Percentiles rank a stretch among this genome's conserved stretches.
phyloP scores from a whole-genome alignment of 305 asterid genomes.

The Fraxinus platypoda region DNA sequence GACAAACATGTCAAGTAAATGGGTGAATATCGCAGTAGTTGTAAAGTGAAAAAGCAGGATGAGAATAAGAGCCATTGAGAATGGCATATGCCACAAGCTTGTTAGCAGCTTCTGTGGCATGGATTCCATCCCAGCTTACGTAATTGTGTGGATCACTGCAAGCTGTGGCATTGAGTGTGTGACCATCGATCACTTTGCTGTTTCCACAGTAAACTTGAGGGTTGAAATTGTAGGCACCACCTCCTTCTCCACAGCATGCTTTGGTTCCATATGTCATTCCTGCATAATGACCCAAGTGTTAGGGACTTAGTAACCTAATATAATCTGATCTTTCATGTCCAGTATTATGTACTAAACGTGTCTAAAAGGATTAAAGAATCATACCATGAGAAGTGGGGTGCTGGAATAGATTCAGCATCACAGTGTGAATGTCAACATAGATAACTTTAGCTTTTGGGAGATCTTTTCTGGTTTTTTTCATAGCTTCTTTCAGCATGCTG shows the following conservation, averaged over 20 bases:
- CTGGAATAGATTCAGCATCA: slow-evolving; percentile 65
- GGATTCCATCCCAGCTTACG: slow-evolving; percentile 83
- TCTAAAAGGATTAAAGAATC: neutral
- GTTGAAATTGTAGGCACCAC: slow-evolving; percentile 60
- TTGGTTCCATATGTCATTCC: slow-evolving; percentile 65
- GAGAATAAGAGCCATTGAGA: slow-evolving; percentile 55
- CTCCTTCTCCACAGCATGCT: slow-evolving; percentile 81
- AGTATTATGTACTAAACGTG: neutral
- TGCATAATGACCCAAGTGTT: slow-evolving; percentile 13
- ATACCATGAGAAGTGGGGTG: slow-evolving; percentile 70
- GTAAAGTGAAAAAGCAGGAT: slow-evolving; percentile 63
- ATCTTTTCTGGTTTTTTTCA: slow-evolving; percentile 40
- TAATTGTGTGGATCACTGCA: slow-evolving; percentile 63
- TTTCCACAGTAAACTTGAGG: slow-evolving; percentile 51
- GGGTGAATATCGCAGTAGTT: slow-evolving; percentile 44
- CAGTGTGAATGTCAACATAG: slow-evolving; percentile 56
- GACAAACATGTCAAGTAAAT: slow-evolving; percentile 30
- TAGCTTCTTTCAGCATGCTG: slow-evolving; percentile 45
- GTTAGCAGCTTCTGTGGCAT: slow-evolving; percentile 84
- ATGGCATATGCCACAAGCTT: slow-evolving; percentile 55
- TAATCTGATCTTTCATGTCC: neutral
- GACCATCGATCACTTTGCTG: slow-evolving; percentile 49
- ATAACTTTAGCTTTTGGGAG: slow-evolving; percentile 52
- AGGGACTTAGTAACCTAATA: neutral
- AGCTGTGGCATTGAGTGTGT: slow-evolving; percentile 42